A percentile compares a stretch with the other conserved stretches of the same genome.
Conservation (phyloP, 306 rosid genomes). For the Sicyos edulis region DNA sequence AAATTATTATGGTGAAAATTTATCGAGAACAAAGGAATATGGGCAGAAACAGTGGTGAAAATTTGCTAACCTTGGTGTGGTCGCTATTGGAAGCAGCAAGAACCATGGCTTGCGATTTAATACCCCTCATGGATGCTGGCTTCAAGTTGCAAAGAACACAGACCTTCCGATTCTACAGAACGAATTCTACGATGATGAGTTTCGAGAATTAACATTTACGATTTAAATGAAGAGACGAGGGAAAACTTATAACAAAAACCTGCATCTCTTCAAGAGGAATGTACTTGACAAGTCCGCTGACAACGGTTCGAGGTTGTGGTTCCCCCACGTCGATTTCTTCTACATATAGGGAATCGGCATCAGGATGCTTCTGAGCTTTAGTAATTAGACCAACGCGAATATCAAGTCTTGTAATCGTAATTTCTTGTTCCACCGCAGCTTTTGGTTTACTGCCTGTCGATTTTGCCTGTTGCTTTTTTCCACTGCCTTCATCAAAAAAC, state of each 20-base stretch:
- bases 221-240: not conserved
- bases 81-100: slow-evolving; percentile 79
- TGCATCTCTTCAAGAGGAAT: slow-evolving; percentile 90
- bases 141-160: slow-evolving; percentile 92
- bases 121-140: slow-evolving; percentile 79
- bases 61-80: slow-evolving; percentile 47
- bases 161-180: slow-evolving; percentile 77
- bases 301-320: slow-evolving; percentile 70
- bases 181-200: slow-evolving; percentile 16
- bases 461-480: slow-evolving; percentile 59
- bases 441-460: slow-evolving; percentile 44
- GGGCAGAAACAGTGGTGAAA: no score
- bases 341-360: slow-evolving; percentile 85
- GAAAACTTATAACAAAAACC: slow-evolving; percentile 39
- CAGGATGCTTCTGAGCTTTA: slow-evolving; percentile 80
- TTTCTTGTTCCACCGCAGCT: slow-evolving; percentile 47
- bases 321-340: slow-evolving; percentile 94
- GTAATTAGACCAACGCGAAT: slow-evolving; percentile 80
- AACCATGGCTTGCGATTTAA: slow-evolving; percentile 96
- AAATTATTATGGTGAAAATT: no score
- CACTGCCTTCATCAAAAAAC: slow-evolving; percentile 46
- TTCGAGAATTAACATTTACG: not conserved
- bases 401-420: slow-evolving; percentile 72
- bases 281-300: slow-evolving; percentile 84
- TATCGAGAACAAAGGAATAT: no score